Percentiles rank a stretch among this genome's conserved stretches.
These are phyloP conservation scores for Cercospora janseana DNA, from an alignment of 2,329 filamentous ascomycete species.

Conservation along the genomic window DNA sequence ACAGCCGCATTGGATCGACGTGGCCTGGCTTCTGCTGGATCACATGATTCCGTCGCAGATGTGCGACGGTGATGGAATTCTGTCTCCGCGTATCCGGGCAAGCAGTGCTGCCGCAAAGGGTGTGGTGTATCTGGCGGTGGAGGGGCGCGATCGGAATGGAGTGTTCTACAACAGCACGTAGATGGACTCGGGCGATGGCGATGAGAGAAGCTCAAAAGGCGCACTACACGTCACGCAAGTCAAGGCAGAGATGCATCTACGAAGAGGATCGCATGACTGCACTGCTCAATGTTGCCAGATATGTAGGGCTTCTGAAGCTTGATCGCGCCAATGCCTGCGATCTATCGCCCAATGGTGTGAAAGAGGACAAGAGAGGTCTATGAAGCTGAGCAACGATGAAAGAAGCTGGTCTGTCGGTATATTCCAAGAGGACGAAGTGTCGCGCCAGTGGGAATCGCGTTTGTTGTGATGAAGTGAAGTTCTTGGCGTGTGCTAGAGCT, in stretches of 20 bases:
- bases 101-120: not conserved
- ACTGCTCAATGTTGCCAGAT: constrained; percentile 19
- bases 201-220: constrained; percentile 13
- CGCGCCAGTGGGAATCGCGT: not conserved
- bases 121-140: not conserved
- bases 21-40: constrained; percentile 14
- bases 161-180: not conserved
- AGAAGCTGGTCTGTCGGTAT: not conserved
- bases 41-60: constrained; percentile 29
- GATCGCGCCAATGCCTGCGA: constrained; percentile 9
- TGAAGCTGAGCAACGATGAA: constrained; percentile 2
- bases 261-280: constrained; percentile 23
- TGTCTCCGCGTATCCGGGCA: constrained; percentile 1
- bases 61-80: constrained; percentile 10
- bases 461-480: constrained; percentile 1
- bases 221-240: constrained; percentile 25
- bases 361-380: not conserved
- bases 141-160: not conserved
- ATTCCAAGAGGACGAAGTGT: not conserved
- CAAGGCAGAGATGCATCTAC: constrained; percentile 25
- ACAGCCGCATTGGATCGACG: constrained; percentile 47
- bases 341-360: not conserved
- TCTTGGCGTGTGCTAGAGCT: not conserved
- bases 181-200: not conserved
- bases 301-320: constrained; percentile 17